Conservation (phyloP, 352 stramenopile genomes). For the Phytophthora pluvialis region DNA sequence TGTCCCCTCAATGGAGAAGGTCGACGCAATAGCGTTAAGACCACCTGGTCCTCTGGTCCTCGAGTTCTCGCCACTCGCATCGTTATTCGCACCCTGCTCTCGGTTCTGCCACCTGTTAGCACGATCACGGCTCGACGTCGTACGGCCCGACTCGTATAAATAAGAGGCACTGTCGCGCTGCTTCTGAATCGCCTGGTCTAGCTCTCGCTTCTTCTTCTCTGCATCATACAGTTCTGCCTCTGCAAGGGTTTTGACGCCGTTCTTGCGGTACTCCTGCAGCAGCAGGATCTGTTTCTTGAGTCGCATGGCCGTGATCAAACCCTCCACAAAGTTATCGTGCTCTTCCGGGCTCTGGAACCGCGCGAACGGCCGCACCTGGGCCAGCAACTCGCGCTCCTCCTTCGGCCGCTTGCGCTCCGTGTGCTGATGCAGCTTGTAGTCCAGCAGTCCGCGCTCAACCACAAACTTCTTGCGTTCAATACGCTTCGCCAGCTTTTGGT, state of each 20-base stretch:
- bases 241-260: constrained; percentile 93
- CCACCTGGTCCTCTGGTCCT: constrained; percentile 37
- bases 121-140: constrained; percentile 64
- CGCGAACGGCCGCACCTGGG: constrained; percentile 95
- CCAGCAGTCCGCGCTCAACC: constrained; percentile 88
- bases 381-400: constrained; percentile 95
- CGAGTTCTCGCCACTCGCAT: constrained; percentile 31
- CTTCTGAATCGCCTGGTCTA: constrained; percentile 90
- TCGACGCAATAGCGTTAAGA: constrained; percentile 44
- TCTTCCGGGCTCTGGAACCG: constrained; percentile 94
- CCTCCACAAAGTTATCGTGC: constrained; percentile 93
- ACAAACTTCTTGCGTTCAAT: constrained; percentile 94
- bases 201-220: constrained; percentile 94
- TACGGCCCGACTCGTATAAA: constrained; percentile 81
- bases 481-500: constrained; percentile 94
- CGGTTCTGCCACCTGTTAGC: constrained; percentile 75
- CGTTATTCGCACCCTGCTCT: constrained; percentile 47
- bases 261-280: constrained; percentile 96
- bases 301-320: constrained; percentile 90
- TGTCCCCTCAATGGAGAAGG: constrained; percentile 81
- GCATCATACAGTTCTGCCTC: constrained; percentile 96
- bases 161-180: constrained; percentile 88
- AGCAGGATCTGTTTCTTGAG: constrained; percentile 96
- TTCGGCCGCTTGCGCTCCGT: constrained; percentile 91
- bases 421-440: constrained; percentile 95